Percentiles rank a stretch among this genome's conserved stretches.
Conservation (phyloP, 2,329 filamentous ascomycete genomes). For the Cordyceps farinosa region DNA sequence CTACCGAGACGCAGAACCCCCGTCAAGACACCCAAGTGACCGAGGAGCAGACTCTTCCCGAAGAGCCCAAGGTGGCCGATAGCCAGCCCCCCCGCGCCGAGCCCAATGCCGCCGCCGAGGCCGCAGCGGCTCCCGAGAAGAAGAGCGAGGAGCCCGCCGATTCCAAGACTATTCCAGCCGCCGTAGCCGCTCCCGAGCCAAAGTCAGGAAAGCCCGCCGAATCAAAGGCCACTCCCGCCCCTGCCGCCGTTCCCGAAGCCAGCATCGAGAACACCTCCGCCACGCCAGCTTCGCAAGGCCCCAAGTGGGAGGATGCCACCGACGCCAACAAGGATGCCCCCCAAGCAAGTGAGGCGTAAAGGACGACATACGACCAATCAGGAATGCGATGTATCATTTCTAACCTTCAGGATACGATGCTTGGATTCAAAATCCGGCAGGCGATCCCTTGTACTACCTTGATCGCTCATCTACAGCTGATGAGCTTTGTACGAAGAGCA, state of each 20-base stretch:
- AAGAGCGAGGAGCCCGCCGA: neutral
- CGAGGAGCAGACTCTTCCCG: neutral
- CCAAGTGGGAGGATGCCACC: constrained; percentile 30
- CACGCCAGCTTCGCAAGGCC: constrained; percentile 16
- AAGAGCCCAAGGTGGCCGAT: constrained; percentile 4
- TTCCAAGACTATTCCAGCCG: neutral
- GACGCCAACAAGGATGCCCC: constrained; percentile 25
- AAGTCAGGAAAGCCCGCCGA: constrained; percentile 8
- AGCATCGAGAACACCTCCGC: constrained; percentile 8
- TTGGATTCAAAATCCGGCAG: neutral
- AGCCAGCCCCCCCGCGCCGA: neutral
- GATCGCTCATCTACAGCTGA: neutral
- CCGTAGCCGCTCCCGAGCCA: neutral
- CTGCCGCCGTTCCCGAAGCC: neutral
- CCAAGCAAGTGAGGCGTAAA: constrained; percentile 20
- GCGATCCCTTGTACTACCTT: constrained; percentile 9
- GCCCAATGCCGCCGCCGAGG: neutral
- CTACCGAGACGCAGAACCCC: neutral
- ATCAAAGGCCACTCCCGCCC: constrained; percentile 1
- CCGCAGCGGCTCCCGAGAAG: neutral
- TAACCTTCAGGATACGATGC: neutral
- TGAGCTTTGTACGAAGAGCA: constrained; percentile 10
- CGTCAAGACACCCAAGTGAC: neutral
- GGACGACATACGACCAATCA: neutral
- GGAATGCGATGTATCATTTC: neutral